Evolutionary conservation across 1,139 yeast species (phyloP).

Genomic region (Zhuliangozyma blackwelliae): DNA sequence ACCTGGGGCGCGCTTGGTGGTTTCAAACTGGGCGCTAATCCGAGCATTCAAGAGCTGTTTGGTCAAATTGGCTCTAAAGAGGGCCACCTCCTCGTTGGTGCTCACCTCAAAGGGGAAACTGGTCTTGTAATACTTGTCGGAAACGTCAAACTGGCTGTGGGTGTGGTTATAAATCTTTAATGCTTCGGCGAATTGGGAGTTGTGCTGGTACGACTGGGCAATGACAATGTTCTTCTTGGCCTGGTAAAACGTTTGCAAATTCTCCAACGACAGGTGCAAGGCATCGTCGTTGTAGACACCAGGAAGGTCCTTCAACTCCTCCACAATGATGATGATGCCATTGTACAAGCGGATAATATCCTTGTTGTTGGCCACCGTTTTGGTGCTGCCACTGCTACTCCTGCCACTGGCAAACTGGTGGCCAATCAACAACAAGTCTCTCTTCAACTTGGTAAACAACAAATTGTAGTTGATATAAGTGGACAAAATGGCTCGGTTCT

Average conservation of each 20-base stretch:
- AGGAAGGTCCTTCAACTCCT: constrained; percentile 70
- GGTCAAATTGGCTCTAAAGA: constrained; percentile 24
- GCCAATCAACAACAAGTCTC: constrained; percentile 56
- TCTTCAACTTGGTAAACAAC: constrained; percentile 61
- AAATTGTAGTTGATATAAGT: constrained; percentile 72
- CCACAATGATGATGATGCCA: constrained; percentile 43
- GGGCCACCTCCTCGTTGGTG: constrained; percentile 27
- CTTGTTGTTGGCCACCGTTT: constrained; percentile 29
- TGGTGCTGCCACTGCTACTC: constrained; percentile 3
- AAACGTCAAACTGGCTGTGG: constrained; percentile 12
- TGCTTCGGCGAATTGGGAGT: constrained; percentile 47
- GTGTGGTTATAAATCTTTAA: constrained; percentile 48
- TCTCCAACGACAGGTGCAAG: constrained; percentile 49
- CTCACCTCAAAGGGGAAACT: constrained; percentile 39
- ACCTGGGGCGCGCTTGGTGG: neutral
- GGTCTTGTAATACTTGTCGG: constrained; percentile 20
- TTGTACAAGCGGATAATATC: constrained; percentile 50
- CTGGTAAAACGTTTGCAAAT: constrained; percentile 44
- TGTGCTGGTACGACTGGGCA: constrained; percentile 47
- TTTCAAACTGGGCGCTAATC: constrained; percentile 45
- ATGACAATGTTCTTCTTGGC: constrained; percentile 41
- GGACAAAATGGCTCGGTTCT: constrained; percentile 68
- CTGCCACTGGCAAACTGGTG: constrained; percentile 16
- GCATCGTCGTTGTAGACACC: constrained; percentile 88
- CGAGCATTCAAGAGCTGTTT: constrained; percentile 38